These are phyloP conservation scores for Geoglossum cookeanum DNA, from an alignment of 2,329 filamentous ascomycete species.

Conservation along the genomic window DNA sequence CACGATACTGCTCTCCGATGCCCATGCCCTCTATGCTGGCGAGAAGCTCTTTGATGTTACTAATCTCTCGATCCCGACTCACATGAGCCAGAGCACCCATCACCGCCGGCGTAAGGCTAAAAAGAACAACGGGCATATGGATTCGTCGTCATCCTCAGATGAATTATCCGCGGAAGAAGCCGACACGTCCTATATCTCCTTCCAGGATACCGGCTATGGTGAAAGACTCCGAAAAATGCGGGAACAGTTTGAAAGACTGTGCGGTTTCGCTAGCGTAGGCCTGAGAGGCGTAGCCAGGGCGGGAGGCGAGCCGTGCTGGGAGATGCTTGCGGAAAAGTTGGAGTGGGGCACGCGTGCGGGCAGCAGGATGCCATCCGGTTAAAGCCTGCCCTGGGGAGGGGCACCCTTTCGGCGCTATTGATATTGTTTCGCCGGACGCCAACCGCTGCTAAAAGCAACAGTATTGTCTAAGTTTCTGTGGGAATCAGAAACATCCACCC, in stretches of 20 bases:
- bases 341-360: conserved; percentile 27
- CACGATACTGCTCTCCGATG: conserved; percentile 47
- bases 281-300: conserved; percentile 57
- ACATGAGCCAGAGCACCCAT: neutral
- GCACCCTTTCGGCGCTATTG: too few species aligned
- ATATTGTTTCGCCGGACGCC: too few species aligned
- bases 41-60: conserved; percentile 21
- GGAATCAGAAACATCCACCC: too few species aligned
- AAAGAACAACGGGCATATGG: neutral
- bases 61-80: conserved; percentile 11
- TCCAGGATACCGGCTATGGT: conserved; percentile 26
- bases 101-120: neutral
- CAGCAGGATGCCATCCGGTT: neutral
- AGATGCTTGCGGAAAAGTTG: conserved; percentile 62
- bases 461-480: too few species aligned
- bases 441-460: too few species aligned
- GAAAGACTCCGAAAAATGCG: conserved; percentile 37
- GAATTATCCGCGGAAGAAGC: conserved; percentile 1
- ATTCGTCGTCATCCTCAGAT: neutral
- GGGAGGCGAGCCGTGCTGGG: conserved; percentile 54
- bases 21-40: conserved; percentile 25
- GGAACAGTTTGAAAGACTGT: conserved; percentile 41
- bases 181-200: conserved; percentile 16
- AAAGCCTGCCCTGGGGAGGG: neutral
- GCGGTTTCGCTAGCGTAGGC: conserved; percentile 54